Percentiles rank a stretch among this genome's conserved stretches.
phyloP scores from a whole-genome alignment of 1,284 basidiomycete species.

The Tilletia caries region DNA sequence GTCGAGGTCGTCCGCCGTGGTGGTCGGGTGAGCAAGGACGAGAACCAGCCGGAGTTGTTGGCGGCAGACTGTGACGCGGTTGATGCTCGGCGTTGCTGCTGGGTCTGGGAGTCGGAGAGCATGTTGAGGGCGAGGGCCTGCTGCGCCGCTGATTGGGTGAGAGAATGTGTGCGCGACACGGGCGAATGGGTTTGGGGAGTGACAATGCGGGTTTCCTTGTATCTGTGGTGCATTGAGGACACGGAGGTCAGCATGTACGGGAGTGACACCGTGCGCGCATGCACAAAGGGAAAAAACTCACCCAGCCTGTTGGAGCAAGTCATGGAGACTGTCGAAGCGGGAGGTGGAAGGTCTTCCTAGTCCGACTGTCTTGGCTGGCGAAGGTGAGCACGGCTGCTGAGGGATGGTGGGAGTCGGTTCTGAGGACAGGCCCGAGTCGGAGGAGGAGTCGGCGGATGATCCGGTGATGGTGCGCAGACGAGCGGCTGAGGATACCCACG shows the following conservation, averaged over 20 bases:
- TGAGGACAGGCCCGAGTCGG: not conserved
- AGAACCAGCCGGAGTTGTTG: not conserved
- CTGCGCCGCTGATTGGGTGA: not conserved
- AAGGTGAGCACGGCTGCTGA: not conserved
- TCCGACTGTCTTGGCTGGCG: not conserved
- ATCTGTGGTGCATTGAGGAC: not conserved
- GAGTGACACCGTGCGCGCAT: not conserved
- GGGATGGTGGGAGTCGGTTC: not conserved
- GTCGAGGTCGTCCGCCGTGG: not conserved
- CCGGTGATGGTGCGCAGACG: not conserved
- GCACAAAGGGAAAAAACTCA: not conserved
- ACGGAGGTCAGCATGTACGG: not conserved
- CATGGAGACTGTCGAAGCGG: not conserved
- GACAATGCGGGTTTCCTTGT: conserved; percentile 4
- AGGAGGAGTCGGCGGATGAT: not conserved
- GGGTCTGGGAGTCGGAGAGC: not conserved
- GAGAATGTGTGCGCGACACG: not conserved
- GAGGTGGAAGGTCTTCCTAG: not conserved
- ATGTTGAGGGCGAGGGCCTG: not conserved
- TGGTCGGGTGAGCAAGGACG: not conserved
- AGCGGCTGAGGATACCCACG: too few species aligned
- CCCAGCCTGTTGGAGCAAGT: conserved; percentile 9
- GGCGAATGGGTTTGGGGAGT: not conserved
- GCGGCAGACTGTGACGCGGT: not conserved
- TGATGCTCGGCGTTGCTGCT: not conserved